Evolutionary conservation across 192 early-diverging fungal genomes (phyloP), one percentile per base, ranked within the genome.

Genomic region (Borealophlyctis nickersoniae): DNA sequence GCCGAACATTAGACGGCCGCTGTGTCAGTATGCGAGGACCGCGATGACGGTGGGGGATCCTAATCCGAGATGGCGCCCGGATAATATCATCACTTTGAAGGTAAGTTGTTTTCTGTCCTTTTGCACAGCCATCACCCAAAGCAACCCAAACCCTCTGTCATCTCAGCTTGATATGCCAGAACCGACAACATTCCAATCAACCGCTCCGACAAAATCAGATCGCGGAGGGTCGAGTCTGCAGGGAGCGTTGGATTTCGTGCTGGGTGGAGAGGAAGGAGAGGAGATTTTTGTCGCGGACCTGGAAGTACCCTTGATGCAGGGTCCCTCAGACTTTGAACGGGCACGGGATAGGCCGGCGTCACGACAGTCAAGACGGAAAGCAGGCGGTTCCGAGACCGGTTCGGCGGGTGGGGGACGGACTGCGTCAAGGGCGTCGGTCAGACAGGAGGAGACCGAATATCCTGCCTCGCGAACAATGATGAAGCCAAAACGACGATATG

Each of bases 1-100:
- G 1, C 32, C 51, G 26, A 66, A 66, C 3, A 35, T 71, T 24
- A 73, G 67, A 36, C n/a, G 79, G 51, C 83, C 83, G 28, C 55
- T 80, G 0, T 84, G 66, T 54, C 72, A 83, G 55, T 85, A 77
- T 66, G 74, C 77, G 13, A 70, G 67, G 56, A 76, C 69, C 16
- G 55, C 75, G 49, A 75, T 85, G 56, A 61, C 53, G 22, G 50
- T 74, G 62, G 67, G 74, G 26, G 80, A 77, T 34, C 55, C 60
- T 4, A 75, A 56, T 27, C 65, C 60, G 31, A 66, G 77, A 58
- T 82, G 74, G 54, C 55, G 70, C 30, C 51, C 7, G 26, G 81
- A 83, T 26, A 85, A 85, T 55, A 77, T 85, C 31, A 29, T 81
- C 14, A 70, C 74, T 29, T 23, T 83, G 13, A 69, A 76, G 66